Base-by-base conservation (phyloP, 352 stramenopile genomes). In the Blastocystis sp. region DNA sequence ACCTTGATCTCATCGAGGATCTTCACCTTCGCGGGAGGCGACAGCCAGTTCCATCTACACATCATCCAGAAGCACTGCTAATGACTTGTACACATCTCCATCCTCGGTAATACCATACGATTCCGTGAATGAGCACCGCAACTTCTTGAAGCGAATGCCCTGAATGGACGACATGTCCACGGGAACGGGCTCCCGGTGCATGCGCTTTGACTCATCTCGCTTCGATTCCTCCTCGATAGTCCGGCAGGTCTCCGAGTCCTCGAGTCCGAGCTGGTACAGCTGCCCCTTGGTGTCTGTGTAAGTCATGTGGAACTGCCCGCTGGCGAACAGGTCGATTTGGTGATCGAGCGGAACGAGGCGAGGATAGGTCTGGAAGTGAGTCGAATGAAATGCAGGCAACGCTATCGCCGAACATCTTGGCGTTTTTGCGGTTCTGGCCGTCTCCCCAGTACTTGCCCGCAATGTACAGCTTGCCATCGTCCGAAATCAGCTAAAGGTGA, bases 71-170 rank as follows among this genome's bases (percentile, higher is more conserved):
- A 78, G 7, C 11, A 45, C 6, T 17, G 6, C 6, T 34, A 52
- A 14, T 1, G 59, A 88, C 78, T 88, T 76, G 54, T 88, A 88
- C 34, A 88, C 78, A 34, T 88, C 28, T 43, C 78, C 78, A 77
- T 88, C 78, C 3, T 88, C 68, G 2, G 78, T 88, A 78, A 88
- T 88, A 0, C 78, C 78, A 34, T 88, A 88, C 17, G 48, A 88
- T 3, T 88, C 78, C n/a, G 63, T 88, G 24, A 76, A 76, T 1
- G 78, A 88, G 17, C 78, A 88, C 2, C 45, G 64, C 21, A 88
- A 21, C 54, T 77, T 88, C 52, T 78, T 88, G 28, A 88, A 88
- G 43, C 57, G 45, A 14, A 77, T 57, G 45, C 54, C 63, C 61
- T 71, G 43, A 3, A 88, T 19, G 2, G n/a, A 40, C 54, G 28